These are phyloP conservation scores for Pinus tabuliformis DNA, from an alignment of 75 land plant genomes.

Conservation along the genomic window DNA sequence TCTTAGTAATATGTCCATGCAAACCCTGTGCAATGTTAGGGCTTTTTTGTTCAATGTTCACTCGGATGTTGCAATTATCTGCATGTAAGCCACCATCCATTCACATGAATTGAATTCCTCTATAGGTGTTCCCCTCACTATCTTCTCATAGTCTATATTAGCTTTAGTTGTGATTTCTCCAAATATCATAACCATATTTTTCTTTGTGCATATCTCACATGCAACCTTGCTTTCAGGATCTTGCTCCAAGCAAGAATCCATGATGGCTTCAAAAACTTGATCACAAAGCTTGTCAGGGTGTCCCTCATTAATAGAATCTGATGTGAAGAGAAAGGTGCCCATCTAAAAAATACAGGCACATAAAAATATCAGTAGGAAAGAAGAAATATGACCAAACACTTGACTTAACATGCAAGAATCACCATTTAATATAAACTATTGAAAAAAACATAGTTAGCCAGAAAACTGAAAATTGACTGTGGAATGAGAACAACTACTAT, in stretches of 20 bases:
- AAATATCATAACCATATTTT: slow-evolving; percentile 54
- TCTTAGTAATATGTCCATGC: slow-evolving; percentile 67
- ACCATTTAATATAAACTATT: no score
- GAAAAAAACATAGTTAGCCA: no score
- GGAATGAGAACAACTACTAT: no score
- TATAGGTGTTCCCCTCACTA: slow-evolving; percentile 47
- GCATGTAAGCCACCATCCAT: slow-evolving; percentile 61
- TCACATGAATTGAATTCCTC: slow-evolving; percentile 43
- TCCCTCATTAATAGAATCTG: slow-evolving; percentile 58
- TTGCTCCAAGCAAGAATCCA: slow-evolving; percentile 48
- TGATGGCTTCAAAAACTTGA: slow-evolving; percentile 52
- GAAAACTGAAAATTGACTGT: no score
- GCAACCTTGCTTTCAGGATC: slow-evolving; percentile 64
- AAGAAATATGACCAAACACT: no score
- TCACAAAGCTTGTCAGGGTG: slow-evolving; percentile 64
- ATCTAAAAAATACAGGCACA: slow-evolving; percentile 4
- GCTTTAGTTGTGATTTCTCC: slow-evolving; percentile 59
- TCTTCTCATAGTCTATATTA: slow-evolving; percentile 46
- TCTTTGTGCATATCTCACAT: slow-evolving; percentile 50
- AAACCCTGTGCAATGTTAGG: slow-evolving; percentile 74
- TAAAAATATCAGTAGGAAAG: no score
- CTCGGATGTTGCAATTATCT: slow-evolving; percentile 58
- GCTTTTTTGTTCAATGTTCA: slow-evolving; percentile 65
- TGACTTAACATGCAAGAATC: no score
- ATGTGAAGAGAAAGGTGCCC: slow-evolving; percentile 58